Percentiles rank a stretch among this genome's conserved stretches.
Conservation (phyloP, 805 yeast genomes). For the Wilhelminamyces savonicus region DNA sequence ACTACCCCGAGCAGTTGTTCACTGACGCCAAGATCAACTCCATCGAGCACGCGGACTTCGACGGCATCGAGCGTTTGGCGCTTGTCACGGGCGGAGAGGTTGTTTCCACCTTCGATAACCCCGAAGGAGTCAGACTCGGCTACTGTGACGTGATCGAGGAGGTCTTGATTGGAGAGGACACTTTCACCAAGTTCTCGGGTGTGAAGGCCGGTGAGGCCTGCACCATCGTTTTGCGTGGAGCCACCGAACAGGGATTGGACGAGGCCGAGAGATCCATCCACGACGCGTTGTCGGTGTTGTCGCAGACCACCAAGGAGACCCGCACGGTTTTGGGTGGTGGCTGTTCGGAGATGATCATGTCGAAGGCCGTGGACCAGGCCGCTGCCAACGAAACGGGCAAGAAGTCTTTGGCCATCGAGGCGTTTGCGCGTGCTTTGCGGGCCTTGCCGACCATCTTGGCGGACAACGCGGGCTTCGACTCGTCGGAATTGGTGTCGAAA, state of each 20-base stretch:
- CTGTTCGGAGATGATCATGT: constrained; percentile 85
- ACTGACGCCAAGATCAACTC: constrained; percentile 83
- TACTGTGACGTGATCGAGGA: constrained; percentile 88
- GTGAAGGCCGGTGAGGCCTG: constrained; percentile 95
- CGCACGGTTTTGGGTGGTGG: constrained; percentile 94
- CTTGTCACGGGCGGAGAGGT: constrained; percentile 98
- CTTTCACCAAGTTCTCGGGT: constrained; percentile 89
- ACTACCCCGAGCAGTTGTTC: constrained; percentile 95
- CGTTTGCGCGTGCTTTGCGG: constrained; percentile 89
- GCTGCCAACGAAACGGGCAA: constrained; percentile 93
- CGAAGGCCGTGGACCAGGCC: constrained; percentile 88
- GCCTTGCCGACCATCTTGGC: constrained; percentile 94
- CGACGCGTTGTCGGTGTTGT: constrained; percentile 91
- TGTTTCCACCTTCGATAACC: constrained; percentile 90
- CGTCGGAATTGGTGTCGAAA: constrained; percentile 86
- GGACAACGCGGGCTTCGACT: constrained; percentile 95
- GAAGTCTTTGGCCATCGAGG: constrained; percentile 88
- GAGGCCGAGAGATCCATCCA: constrained; percentile 58
- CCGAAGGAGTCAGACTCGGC: constrained; percentile 81
- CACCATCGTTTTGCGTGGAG: constrained; percentile 79
- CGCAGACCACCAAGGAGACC: constrained; percentile 91
- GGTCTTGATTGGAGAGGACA: constrained; percentile 86
- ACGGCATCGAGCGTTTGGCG: constrained; percentile 94
- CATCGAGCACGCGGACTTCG: constrained; percentile 97
- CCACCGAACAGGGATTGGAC: constrained; percentile 41